A percentile compares a stretch with the other conserved stretches of the same genome.
phyloP scores from a whole-genome alignment of 1,284 basidiomycete genomes.

The Rhodotorula sp. region DNA sequence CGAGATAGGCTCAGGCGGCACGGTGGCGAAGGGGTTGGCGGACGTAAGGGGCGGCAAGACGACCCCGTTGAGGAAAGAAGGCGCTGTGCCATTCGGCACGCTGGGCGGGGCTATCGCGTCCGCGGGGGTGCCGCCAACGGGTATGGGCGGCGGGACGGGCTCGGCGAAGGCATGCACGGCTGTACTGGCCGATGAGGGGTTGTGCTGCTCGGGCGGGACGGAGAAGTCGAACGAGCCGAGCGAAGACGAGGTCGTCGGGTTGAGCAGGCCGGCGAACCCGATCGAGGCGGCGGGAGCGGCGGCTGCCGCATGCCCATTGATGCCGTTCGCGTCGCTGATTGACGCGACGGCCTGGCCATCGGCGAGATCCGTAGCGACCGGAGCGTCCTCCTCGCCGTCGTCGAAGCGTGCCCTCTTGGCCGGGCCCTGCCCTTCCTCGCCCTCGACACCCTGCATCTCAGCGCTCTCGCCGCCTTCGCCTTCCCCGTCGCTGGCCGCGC shows the following conservation, averaged over 20 bases:
- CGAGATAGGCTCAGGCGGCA: not conserved
- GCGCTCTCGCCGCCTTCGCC: constrained; percentile 47
- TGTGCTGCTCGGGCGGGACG: not conserved
- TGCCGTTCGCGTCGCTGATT: not conserved
- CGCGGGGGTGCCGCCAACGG: constrained; percentile 22
- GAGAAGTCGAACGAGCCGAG: constrained; percentile 1
- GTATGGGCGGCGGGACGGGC: constrained; percentile 24
- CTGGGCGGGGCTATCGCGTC: not conserved
- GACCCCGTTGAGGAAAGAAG: constrained; percentile 5
- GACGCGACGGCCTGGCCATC: constrained; percentile 21
- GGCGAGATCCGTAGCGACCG: not conserved
- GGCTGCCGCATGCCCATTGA: not conserved
- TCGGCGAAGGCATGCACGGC: not conserved
- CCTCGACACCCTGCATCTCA: constrained; percentile 22
- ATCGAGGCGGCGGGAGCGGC: not conserved
- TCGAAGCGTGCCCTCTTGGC: constrained; percentile 28
- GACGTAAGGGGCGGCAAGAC: not conserved
- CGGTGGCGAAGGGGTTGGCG: constrained; percentile 3
- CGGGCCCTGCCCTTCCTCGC: constrained; percentile 26
- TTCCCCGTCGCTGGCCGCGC: not conserved
- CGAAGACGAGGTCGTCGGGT: constrained; percentile 24
- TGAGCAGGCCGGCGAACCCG: constrained; percentile 27
- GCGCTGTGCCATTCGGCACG: not conserved
- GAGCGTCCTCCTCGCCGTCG: not conserved
- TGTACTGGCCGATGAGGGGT: not conserved